Base-by-base conservation (phyloP, 2,329 filamentous ascomycete genomes). In the Leptographium lundbergii region DNA sequence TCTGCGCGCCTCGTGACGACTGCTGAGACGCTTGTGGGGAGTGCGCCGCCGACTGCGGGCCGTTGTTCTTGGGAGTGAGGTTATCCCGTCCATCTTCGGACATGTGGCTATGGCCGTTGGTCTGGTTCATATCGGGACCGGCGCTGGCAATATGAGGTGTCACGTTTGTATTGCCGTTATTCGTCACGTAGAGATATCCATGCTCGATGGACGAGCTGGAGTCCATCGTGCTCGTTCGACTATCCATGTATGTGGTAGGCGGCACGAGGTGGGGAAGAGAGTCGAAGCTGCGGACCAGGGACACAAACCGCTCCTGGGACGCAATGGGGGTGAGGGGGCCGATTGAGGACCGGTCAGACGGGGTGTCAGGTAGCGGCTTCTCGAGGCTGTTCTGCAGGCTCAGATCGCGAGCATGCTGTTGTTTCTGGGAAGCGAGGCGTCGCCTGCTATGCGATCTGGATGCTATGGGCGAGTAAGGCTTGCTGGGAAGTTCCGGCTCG, bases 381-480 rank as follows among this genome's bases (percentile, higher is more conserved):
- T 76, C 75, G 63, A 83, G 78, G 65, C 79, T 82, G 60, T 78
- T 72, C 66, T 81, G 79, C 56, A 82, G 69, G 63, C 76, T 83
- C 67, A 81, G 62, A 64, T 75, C 78, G 63, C 77, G 74, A 60
- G 71, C 79, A 81, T 82, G 78, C 70, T 78, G 73, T n/a, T 27
- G 48, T 7, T 9, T 25, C 25, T 13, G 25, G 6, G 25, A 14
- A 6, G 64, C 61, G 47, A 64, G 60, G 53, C 63, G 63, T 22
- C 54, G 36, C 19, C 59, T 47, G 17, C 62, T 59, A 19, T 68
- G 63, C 32, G 69, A 66, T 19, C 67, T 65, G 7, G 72, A 70
- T 39, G 64, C 61, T 13, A 65, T 62, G 24, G 67, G 68, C 54
- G 65, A 62, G 32, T 68, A 68, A 7, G 69, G 65, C 60, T 72